phyloP scores from a whole-genome alignment of 2,329 filamentous ascomycete species.

The Diaporthe sp. region DNA sequence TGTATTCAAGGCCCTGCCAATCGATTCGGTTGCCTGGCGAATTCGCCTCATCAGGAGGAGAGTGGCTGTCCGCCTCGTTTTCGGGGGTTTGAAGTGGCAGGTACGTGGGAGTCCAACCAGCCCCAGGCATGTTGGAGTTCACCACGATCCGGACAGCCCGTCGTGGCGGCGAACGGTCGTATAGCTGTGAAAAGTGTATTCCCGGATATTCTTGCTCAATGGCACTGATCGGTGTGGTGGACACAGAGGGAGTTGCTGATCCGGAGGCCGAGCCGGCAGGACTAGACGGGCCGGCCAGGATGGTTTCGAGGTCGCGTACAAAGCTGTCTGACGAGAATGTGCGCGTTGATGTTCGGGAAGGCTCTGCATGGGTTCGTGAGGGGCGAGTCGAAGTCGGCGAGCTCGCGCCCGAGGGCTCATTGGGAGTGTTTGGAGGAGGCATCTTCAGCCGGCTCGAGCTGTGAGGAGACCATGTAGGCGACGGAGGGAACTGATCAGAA shows the following conservation, averaged over 20 bases:
- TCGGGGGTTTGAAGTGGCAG: background rate
- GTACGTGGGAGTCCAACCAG: background rate
- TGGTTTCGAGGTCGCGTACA: constrained; percentile 24
- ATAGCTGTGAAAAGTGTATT: background rate
- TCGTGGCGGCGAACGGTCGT: background rate
- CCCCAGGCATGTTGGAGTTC: background rate
- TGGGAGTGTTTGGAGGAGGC: constrained; percentile 35
- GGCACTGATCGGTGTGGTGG: background rate
- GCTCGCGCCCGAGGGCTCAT: constrained; percentile 33
- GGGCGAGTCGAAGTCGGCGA: constrained; percentile 32
- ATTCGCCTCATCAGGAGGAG: background rate
- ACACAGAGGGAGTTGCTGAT: constrained; percentile 23
- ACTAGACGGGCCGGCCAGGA: constrained; percentile 9
- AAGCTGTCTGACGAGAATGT: background rate
- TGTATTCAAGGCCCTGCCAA: constrained; percentile 51
- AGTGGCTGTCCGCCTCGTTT: background rate
- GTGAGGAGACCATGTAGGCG: constrained; percentile 14
- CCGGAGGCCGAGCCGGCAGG: constrained; percentile 13
- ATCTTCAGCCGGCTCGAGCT: constrained; percentile 17
- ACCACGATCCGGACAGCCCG: too few relatives aligned
- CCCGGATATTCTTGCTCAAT: background rate
- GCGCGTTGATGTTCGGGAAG: background rate
- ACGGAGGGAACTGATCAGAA: background rate
- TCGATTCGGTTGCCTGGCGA: constrained; percentile 44
- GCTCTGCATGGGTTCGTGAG: background rate